Evolutionary conservation across 305 asterid genomes (phyloP).

Genomic region (Fraxinus angustifolia): DNA sequence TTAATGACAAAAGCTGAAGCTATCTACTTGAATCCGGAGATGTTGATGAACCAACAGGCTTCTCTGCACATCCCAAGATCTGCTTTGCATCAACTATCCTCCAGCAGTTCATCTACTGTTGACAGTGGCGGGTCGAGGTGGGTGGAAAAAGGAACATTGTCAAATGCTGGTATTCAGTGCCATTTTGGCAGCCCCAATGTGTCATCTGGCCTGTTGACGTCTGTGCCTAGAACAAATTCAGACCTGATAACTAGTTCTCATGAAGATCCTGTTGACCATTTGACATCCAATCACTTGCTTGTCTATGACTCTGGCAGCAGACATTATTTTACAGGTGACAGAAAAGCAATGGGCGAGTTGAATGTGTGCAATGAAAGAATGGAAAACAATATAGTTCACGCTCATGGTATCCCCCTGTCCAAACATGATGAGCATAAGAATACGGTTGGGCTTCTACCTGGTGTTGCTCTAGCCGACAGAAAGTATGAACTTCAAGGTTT

Average conservation of each 20-base stretch:
- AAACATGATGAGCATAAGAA: slow-evolving; percentile 10
- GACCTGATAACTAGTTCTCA: not conserved
- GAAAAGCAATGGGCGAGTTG: slow-evolving; percentile 10
- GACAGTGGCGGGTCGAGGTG: not conserved
- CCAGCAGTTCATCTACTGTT: slow-evolving; percentile 11
- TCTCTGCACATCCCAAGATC: slow-evolving; percentile 16
- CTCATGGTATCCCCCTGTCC: slow-evolving; percentile 17
- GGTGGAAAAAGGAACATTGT: not conserved
- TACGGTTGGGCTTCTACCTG: not conserved
- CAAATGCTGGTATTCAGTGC: not conserved
- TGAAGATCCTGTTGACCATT: not conserved
- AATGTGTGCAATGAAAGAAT: slow-evolving; percentile 14
- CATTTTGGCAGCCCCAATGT: not conserved
- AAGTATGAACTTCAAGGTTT: slow-evolving; percentile 21
- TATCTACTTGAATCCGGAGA: slow-evolving; percentile 30
- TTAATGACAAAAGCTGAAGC: slow-evolving; percentile 46
- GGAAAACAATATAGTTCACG: slow-evolving; percentile 32
- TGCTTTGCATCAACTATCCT: not conserved
- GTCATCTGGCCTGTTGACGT: not conserved
- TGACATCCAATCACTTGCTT: slow-evolving; percentile 7
- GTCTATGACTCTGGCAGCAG: not conserved
- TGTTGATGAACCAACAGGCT: slow-evolving; percentile 37
- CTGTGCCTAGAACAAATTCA: not conserved
- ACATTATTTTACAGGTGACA: slow-evolving; percentile 22
- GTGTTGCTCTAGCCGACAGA: slow-evolving; percentile 11